Evolutionary conservation across 2,329 filamentous ascomycete species (phyloP), one percentile per base, ranked within the genome.

Genomic region (Remersonia thermophila): DNA sequence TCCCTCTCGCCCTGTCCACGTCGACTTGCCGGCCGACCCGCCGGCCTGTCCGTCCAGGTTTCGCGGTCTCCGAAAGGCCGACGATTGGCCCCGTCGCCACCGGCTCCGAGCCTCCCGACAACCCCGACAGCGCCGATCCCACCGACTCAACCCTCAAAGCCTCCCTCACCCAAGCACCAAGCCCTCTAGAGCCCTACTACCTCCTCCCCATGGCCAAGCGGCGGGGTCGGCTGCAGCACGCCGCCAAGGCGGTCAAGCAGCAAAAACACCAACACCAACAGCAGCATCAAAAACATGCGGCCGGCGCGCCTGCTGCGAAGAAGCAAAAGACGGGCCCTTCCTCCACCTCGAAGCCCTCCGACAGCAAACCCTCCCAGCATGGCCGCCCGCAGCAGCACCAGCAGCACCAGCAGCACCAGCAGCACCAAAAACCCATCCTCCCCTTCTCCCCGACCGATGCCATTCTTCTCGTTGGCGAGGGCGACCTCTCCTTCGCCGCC

Each of bases 391-490:
- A 41, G 20, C 20, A 23, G 20, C 20, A 33, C 13, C 13, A 7
- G 20, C 20, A 23, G 20, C 20, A 33, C 13, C 13, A 7, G 1
- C 27, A 17, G 7, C 36, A 27, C 6, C 40, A 42, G 12, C 37
- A 37, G 11, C 36, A 44, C 34, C 42, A 41, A 23, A 35, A 36
- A 27, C 36, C 39, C 15, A 41, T 36, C 3, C 76, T 87, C 15
- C 83, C 83, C 12, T 87, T 89, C 57, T 56, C 66, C 16, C 61
- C 70, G 27, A 60, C 70, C 48, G 74, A 86, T 46, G 62, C 69
- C 48, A 84, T 89, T 44, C 73, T 91, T 6, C 71, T 89, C 3
- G 61, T 89, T 35, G 83, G 83, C 50, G 83, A 91, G 54, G 83
- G 76, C 46, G 83, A 93, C 57, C 73, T 91, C 52, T 85, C 80